Evolutionary conservation across 805 yeast genomes (phyloP), one percentile per base, ranked within the genome.

Genomic region (Yamadazyma phyllophila): DNA sequence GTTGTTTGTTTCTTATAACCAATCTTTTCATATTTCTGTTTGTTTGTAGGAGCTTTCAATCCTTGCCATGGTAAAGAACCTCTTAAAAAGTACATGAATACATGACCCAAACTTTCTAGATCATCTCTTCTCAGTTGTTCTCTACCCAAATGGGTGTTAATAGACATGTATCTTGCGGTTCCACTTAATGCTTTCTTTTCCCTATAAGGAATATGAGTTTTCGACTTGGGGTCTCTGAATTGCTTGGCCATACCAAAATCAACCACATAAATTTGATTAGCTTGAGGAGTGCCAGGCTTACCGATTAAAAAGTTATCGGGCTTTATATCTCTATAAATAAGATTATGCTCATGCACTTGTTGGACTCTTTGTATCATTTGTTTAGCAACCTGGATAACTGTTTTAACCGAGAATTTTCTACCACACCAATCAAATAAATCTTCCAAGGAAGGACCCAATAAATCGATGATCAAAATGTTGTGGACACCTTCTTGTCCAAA

Each of bases 31-130:
- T 86, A 86, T 62, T 86, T 86, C 53, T 81, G 77, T 62, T 87
- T 86, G 62, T 86, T 86, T n/a, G 88, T 85, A 48, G 89, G 89
- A 1, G 92, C 94, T 65, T 85, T 86, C 49, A 86, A 69, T n/a
- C 95, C 95, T 67, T 86, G 95, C 95, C 95, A 86, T 38, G 95
- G 95, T 60, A 86, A 73, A 51, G 82, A 84, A 26, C 95, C 94
- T 59, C 87, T 77, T 45, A 85, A 64, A 57, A 86, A 86, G 63
- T 86, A 86, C 60, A 86, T 80, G 59, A 86, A 86, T 0, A 86
- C 94, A 66, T 86, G 94, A 13, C 92, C 94, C 55, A 86, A 67
- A 7, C 87, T 81, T 66, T 86, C 95, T 57, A 86, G 73, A 63
- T 86, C 95, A 61, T 86, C 95, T 64, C 95, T 70, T 67, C 95